Conservation (phyloP, 345 rosid genomes). For the Zanthoxylum bungeanum region DNA sequence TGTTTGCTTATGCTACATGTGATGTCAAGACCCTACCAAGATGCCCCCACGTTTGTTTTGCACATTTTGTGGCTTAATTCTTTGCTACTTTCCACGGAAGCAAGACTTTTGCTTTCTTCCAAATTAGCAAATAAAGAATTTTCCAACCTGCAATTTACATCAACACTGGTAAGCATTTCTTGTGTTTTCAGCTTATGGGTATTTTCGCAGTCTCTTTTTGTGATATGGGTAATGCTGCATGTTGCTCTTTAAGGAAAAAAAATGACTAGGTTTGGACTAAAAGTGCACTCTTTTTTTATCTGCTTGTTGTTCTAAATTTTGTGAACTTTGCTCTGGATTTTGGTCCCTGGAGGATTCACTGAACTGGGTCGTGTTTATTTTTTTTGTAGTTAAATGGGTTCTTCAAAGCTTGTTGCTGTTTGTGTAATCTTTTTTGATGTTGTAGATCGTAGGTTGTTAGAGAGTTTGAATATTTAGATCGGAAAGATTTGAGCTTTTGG, state of each 20-base stretch:
- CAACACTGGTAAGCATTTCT: slow-evolving; percentile 8
- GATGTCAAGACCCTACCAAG: slow-evolving; percentile 30
- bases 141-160: slow-evolving; percentile 16
- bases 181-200: slow-evolving; percentile 18
- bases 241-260: neutral
- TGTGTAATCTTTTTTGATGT: too few relatives aligned
- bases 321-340: slow-evolving; percentile 20
- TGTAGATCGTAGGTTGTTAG: too few relatives aligned
- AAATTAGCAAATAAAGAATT: neutral
- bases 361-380: slow-evolving; percentile 13
- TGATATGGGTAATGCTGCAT: slow-evolving; percentile 39
- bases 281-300: slow-evolving; percentile 1
- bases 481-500: too few relatives aligned
- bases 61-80: slow-evolving; percentile 38
- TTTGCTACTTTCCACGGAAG: slow-evolving; percentile 15
- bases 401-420: too few relatives aligned
- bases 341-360: slow-evolving; percentile 10
- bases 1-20: slow-evolving; percentile 28
- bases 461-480: too few relatives aligned
- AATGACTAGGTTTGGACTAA: slow-evolving; percentile 4
- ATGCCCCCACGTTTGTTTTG: slow-evolving; percentile 79
- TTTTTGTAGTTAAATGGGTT: too few relatives aligned
- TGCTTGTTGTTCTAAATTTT: slow-evolving; percentile 9
- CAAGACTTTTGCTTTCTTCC: slow-evolving; percentile 11
- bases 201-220: slow-evolving; percentile 10